Evolutionary conservation across 495 filamentous ascomycete species (phyloP).

Genomic region (Xylaria longipes): DNA sequence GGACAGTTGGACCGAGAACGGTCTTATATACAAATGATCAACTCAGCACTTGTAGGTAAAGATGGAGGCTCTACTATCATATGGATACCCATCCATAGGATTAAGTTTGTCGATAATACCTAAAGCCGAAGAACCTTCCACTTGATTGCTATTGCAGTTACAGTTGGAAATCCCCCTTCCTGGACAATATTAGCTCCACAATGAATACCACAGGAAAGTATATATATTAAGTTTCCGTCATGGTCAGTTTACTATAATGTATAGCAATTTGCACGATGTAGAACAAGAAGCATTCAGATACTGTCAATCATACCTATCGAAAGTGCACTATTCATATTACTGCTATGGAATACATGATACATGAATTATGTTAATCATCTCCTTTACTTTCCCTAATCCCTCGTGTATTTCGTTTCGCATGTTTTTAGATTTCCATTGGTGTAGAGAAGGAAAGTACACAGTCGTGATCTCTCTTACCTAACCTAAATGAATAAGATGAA

Average conservation of each 20-base stretch:
- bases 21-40: not conserved
- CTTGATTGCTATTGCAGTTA: not conserved
- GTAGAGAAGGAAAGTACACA: not conserved
- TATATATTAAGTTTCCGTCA: not conserved
- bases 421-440: not conserved
- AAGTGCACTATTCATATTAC: not conserved
- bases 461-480: not conserved
- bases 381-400: not conserved
- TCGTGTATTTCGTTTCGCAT: not conserved
- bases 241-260: not conserved
- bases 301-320: not conserved
- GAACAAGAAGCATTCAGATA: not conserved
- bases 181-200: not conserved
- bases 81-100: not conserved
- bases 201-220: not conserved
- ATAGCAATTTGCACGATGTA: not conserved
- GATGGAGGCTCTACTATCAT: not conserved
- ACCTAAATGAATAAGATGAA: not conserved
- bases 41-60: not conserved
- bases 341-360: not conserved
- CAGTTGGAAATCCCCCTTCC: not conserved
- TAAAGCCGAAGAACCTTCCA: not conserved
- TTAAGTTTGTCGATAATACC: not conserved
- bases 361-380: not conserved
- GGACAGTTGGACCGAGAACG: not conserved